Base-by-base conservation (phyloP, 441 rosid species). In the Pelargonium myrrhifolium region DNA sequence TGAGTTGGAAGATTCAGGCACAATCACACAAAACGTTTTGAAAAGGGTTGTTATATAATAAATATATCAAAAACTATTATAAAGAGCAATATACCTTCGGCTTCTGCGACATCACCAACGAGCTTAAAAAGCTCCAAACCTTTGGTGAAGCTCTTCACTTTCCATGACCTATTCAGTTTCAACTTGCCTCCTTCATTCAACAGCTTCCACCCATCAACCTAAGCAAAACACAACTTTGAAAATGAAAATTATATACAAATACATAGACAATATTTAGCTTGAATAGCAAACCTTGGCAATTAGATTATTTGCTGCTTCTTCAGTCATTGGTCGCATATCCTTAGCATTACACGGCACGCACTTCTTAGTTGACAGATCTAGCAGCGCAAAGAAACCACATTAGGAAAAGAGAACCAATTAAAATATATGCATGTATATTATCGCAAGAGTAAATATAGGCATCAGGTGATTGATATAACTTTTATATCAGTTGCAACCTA, bases 101-200 rank as follows among this genome's bases (percentile, higher is more conserved):
- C 71, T 83, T 91, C 97, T 73, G 96, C 96, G 62, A 89, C 74
- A 65, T 86, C 83, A 51, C 86, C 90, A 8, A 89, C 84, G 56
- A 80, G 85, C 74, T 81, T 81, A 75, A 93, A 91, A 64, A 93
- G 69, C 28, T 91, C 93, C 80, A 93, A 77, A 37, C 96, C 97
- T 76, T 89, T 87, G 40, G 81, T 76, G 76, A 87, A 93, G 79
- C 89, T 93, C 80, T 87, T 91, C 65, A 79, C 88, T 68, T 63
- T 82, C 96, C 89, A 89, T 43, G 96, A 77, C 65, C 70, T 80
- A 55, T 74, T 84, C 73, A 93, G 83, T 89, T 93, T 93, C 71
- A 73, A 60, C 21, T 37, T 24, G 15, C 64, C 65, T 12, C 49
- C 71, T 55, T 73, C 76, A 63, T 63, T 68, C 18, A 68, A 28